These are phyloP conservation scores for Pseudoturritis turrita DNA, from an alignment of 345 rosid species.

Conservation along the genomic window DNA sequence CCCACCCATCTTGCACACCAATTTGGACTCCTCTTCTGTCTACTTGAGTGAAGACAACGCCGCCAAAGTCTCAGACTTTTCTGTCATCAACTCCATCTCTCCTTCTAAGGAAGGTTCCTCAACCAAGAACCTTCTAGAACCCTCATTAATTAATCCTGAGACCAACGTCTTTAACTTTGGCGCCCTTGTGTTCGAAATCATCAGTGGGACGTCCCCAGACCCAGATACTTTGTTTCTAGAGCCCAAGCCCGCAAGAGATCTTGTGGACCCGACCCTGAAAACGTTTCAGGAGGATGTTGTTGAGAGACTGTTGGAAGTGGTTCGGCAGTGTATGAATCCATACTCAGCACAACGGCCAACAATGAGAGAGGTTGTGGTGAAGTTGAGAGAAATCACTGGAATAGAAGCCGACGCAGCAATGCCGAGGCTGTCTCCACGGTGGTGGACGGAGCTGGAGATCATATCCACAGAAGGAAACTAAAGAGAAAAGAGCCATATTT, in stretches of 20 bases:
- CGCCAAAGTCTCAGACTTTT: conserved; percentile 79
- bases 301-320: conserved; percentile 52
- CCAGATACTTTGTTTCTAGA: conserved; percentile 37
- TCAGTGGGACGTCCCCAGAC: conserved; percentile 67
- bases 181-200: conserved; percentile 61
- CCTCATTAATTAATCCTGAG: conserved; percentile 35
- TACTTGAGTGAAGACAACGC: conserved; percentile 92
- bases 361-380: conserved; percentile 54
- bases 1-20: conserved; percentile 62
- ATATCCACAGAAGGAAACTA: conserved; percentile 50
- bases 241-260: conserved; percentile 41
- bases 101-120: conserved; percentile 43
- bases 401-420: conserved; percentile 67
- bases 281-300: conserved; percentile 50
- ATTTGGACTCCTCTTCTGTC: conserved; percentile 62
- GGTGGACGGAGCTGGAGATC: conserved; percentile 99
- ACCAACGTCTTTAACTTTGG: conserved; percentile 69
- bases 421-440: conserved; percentile 75
- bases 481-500: conserved; percentile 14
- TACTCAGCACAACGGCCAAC: conserved; percentile 51
- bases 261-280: conserved; percentile 66
- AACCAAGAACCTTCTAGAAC: conserved; percentile 41
- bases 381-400: conserved; percentile 63
- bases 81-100: conserved; percentile 45
- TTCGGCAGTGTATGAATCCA: conserved; percentile 59